A percentile compares a stretch with the other conserved stretches of the same genome.
Evolutionary conservation across 345 rosid genomes (phyloP).

Genomic region (Lumnitzera racemosa): DNA sequence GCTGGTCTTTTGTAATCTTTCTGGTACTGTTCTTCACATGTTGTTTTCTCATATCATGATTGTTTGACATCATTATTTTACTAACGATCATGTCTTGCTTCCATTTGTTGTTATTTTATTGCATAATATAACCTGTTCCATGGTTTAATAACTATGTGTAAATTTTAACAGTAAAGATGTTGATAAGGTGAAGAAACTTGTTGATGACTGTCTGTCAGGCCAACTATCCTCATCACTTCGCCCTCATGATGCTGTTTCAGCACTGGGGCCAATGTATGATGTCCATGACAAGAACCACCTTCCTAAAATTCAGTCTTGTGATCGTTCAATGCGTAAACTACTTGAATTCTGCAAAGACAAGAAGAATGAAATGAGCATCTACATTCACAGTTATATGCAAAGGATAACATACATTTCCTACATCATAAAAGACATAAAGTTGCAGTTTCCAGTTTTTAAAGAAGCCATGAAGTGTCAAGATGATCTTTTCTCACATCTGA

Average conservation of each 20-base stretch:
- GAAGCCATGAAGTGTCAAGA: conserved; percentile 92
- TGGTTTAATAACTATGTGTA: conserved; percentile 15
- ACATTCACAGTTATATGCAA: conserved; percentile 78
- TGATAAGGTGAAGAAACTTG: conserved; percentile 84
- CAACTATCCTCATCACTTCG: conserved; percentile 85
- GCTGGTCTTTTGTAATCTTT: too few species aligned
- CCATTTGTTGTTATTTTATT: too few species aligned
- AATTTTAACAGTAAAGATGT: conserved; percentile 80
- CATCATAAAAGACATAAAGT: conserved; percentile 76
- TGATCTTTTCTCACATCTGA: conserved; percentile 58
- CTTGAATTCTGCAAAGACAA: conserved; percentile 64
- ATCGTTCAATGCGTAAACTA: conserved; percentile 46
- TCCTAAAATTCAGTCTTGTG: conserved; percentile 72
- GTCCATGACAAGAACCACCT: conserved; percentile 91
- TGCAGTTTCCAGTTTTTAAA: conserved; percentile 87
- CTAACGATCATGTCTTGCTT: too few species aligned
- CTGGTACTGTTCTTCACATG: too few species aligned
- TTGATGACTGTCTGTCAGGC: conserved; percentile 80
- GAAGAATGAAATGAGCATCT: conserved; percentile 86
- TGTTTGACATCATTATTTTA: too few species aligned
- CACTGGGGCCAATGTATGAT: conserved; percentile 96
- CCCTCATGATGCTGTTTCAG: conserved; percentile 98
- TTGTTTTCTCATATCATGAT: too few species aligned
- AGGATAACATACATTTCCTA: conserved; percentile 64
- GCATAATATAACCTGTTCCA: not conserved